Conservation (phyloP, 2,329 filamentous ascomycete species). For the Dactylonectria estremocensis region DNA sequence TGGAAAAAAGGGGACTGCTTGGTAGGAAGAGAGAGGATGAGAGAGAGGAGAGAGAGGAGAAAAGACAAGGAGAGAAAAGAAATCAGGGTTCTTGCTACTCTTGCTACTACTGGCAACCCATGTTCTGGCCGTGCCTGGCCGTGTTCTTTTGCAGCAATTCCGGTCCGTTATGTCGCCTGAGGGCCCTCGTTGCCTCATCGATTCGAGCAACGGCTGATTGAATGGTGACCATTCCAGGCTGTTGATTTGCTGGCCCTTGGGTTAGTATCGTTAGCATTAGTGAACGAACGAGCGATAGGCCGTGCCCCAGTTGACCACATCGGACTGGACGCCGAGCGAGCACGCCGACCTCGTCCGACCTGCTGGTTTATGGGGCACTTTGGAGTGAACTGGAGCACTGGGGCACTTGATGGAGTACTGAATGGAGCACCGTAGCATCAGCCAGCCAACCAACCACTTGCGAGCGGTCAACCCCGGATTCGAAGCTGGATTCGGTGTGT, state of each 20-base stretch:
- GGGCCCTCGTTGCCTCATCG: background rate
- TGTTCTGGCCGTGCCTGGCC: background rate
- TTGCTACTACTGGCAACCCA: background rate
- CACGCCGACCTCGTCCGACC: constrained; percentile 24
- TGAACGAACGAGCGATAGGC: constrained; percentile 1
- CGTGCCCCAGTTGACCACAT: constrained; percentile 11
- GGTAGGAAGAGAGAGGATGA: background rate
- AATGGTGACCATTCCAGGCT: constrained; percentile 21
- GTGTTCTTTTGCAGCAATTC: background rate
- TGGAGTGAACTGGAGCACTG: background rate
- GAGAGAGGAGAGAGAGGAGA: constrained; percentile 5
- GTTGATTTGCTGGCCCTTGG: constrained; percentile 19
- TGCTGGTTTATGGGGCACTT: constrained; percentile 4
- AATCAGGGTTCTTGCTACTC: too few relatives aligned
- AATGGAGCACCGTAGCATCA: too few relatives aligned
- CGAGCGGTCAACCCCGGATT: constrained; percentile 23
- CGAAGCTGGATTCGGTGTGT: background rate
- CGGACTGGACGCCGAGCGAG: constrained; percentile 31
- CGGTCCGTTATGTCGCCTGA: background rate
- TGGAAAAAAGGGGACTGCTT: background rate
- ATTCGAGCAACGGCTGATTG: constrained; percentile 15
- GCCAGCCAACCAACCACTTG: too few relatives aligned
- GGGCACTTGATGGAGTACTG: too few relatives aligned
- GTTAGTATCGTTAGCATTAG: background rate
- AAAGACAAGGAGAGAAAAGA: background rate